Evolutionary conservation across 2,329 filamentous ascomycete genomes (phyloP).

Genomic region (Hypoxylon sp.): DNA sequence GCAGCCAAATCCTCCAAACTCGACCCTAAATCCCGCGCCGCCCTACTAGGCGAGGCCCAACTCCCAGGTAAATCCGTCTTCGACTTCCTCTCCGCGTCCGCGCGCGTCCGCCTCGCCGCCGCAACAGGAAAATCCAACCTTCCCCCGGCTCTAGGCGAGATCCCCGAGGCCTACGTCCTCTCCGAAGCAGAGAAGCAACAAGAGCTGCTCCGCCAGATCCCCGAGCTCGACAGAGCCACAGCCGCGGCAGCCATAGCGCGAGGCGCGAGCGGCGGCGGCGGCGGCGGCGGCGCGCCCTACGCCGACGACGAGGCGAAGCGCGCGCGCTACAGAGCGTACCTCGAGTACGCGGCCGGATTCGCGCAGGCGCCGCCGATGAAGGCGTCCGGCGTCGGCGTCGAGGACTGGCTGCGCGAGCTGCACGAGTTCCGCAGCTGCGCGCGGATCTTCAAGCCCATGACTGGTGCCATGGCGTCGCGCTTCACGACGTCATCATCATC

Average conservation of each 20-base stretch:
- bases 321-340: slow-evolving; percentile 83
- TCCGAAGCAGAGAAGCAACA: slow-evolving; percentile 75
- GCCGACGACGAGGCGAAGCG: slow-evolving; percentile 85
- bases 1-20: slow-evolving; percentile 83
- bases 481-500: slow-evolving; percentile 78
- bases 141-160: slow-evolving; percentile 82
- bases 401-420: slow-evolving; percentile 86
- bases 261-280: slow-evolving; percentile 68
- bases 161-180: slow-evolving; percentile 74
- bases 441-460: slow-evolving; percentile 89
- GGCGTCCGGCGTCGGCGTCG: slow-evolving; percentile 64
- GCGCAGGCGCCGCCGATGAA: slow-evolving; percentile 15
- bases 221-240: slow-evolving; percentile 75
- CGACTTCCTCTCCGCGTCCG: slow-evolving; percentile 86
- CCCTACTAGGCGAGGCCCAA: slow-evolving; percentile 82
- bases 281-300: slow-evolving; percentile 77
- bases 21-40: slow-evolving; percentile 82
- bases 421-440: slow-evolving; percentile 78
- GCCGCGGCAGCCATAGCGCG: slow-evolving; percentile 78
- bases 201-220: slow-evolving; percentile 71
- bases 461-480: slow-evolving; percentile 90
- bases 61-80: slow-evolving; percentile 96
- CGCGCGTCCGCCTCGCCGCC: slow-evolving; percentile 81
- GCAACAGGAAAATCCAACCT: slow-evolving; percentile 83
- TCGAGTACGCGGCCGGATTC: slow-evolving; percentile 81